Evolutionary conservation across 768 basidiomycete genomes (phyloP).

Genomic region (Leccinum rimulosum): DNA sequence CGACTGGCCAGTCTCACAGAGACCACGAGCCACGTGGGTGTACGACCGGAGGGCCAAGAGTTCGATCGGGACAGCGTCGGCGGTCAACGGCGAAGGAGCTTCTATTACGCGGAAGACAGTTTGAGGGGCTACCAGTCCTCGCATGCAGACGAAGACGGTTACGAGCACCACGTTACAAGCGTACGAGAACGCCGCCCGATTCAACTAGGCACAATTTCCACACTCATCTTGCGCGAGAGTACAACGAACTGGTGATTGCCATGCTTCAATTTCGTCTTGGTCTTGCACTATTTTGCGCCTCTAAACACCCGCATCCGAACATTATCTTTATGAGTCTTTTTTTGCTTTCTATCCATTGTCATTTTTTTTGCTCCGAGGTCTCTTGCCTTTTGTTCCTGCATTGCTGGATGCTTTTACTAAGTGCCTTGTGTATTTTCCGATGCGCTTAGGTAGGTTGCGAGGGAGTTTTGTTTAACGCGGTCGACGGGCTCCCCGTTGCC

Average conservation of each 20-base stretch:
- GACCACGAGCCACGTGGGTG: slow-evolving; percentile 36
- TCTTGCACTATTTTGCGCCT: not conserved
- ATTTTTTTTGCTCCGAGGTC: slow-evolving; percentile 3
- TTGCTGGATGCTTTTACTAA: slow-evolving; percentile 16
- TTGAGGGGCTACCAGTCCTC: slow-evolving; percentile 55
- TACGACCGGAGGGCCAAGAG: slow-evolving; percentile 61
- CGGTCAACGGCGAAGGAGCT: slow-evolving; percentile 69
- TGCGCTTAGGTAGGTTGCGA: slow-evolving; percentile 21
- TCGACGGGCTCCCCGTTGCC: not conserved
- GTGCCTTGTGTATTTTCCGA: slow-evolving; percentile 23
- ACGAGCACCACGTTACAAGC: slow-evolving; percentile 30
- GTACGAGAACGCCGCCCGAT: slow-evolving; percentile 62
- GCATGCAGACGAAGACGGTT: slow-evolving; percentile 36
- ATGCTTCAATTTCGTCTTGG: not conserved
- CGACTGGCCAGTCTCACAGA: slow-evolving; percentile 77
- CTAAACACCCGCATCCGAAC: not conserved
- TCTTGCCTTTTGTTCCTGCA: slow-evolving; percentile 10
- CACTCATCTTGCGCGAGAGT: slow-evolving; percentile 57
- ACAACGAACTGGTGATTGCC: slow-evolving; percentile 6
- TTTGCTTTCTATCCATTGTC: not conserved
- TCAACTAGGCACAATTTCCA: slow-evolving; percentile 59
- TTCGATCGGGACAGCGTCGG: slow-evolving; percentile 78
- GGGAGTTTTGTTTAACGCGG: slow-evolving; percentile 3
- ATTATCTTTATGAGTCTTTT: slow-evolving; percentile 5
- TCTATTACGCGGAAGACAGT: slow-evolving; percentile 87